Conservation (phyloP, 2,329 filamentous ascomycete genomes). For the Aureobasidium namibiae region DNA sequence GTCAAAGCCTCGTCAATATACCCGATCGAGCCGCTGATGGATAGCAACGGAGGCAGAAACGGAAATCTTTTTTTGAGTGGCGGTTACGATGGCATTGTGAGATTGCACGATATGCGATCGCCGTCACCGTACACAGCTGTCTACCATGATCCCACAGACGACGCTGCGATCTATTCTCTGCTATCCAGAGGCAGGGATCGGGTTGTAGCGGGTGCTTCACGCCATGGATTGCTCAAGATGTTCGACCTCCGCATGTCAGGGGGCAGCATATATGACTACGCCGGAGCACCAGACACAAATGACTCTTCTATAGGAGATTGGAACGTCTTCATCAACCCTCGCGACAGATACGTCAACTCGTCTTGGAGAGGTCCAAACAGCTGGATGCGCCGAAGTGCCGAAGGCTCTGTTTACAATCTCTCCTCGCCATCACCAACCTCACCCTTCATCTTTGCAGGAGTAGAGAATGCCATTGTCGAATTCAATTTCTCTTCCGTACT, state of each 20-base stretch:
- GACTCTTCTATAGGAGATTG: constrained; percentile 23
- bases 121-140: constrained; percentile 33
- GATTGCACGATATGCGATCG: constrained; percentile 54
- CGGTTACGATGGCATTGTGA: constrained; percentile 49
- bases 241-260: constrained; percentile 52
- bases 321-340: constrained; percentile 40
- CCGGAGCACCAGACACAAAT: constrained; percentile 17
- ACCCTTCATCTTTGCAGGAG: constrained; percentile 39
- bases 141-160: constrained; percentile 48
- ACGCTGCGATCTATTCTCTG: constrained; percentile 51
- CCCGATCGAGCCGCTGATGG: constrained; percentile 26
- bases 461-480: constrained; percentile 37
- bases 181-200: constrained; percentile 48
- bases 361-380: constrained; percentile 19
- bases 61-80: constrained; percentile 51
- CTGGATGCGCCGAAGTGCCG: constrained; percentile 20
- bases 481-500: constrained; percentile 36
- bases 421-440: constrained; percentile 38
- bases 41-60: constrained; percentile 21
- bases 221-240: constrained; percentile 52
- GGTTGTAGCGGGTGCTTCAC: constrained; percentile 48
- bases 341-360: constrained; percentile 16
- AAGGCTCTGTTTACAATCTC: constrained; percentile 41
- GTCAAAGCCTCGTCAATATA: constrained; percentile 36
- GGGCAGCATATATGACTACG: constrained; percentile 30